Base-by-base conservation (phyloP, 495 filamentous ascomycete species). In the Penicillium paradoxum region DNA sequence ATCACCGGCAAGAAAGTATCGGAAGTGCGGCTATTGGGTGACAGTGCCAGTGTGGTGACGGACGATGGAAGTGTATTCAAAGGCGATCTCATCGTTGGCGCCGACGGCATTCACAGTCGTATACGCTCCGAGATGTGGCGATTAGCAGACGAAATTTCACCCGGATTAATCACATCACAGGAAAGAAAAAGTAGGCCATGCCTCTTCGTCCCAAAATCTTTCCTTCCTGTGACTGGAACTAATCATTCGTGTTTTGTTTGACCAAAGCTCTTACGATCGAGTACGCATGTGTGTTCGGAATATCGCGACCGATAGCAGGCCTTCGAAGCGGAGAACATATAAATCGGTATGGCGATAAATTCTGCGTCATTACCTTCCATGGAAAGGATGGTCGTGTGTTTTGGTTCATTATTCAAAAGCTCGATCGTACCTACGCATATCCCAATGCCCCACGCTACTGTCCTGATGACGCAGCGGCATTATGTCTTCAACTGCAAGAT, bases 341-440 rank as follows among this genome's bases (percentile, higher is more conserved):
- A 27, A 50, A 45, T 11, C 48, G 43, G 3, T 50, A 45, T 29
- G 42, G 17, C 1, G 32, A 58, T 2, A 50, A 44, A 0, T 48
- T 49, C 24, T 49, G 38, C 1, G 22, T 58, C 7, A 27, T 66
- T 1, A 55, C 39, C 0, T 25, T 58, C n/a, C 33, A 41, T 7
- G 63, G 63, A 0, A 64, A 58, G 22, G 34, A 46, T 13, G 60
- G 51, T 6, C 53, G 53, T 9, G 41, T 63, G 2, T 64, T 53
- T 44, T 67, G 62, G 59, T 71, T 60, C 19, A 29, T 79, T 11
- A 72, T 74, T 44, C 52, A 67, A 33, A 76, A 74, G 40, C 50
- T 78, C 15, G 69, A 73, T 37, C 57, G 69, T 43, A 58, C 42
- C 17, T 66, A 69, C 32, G 56, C 53, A 17, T 69, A 64, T 19